A percentile compares a stretch with the other conserved stretches of the same genome.
Conservation (phyloP, 1,284 basidiomycete genomes). For the Mycena sp. region DNA sequence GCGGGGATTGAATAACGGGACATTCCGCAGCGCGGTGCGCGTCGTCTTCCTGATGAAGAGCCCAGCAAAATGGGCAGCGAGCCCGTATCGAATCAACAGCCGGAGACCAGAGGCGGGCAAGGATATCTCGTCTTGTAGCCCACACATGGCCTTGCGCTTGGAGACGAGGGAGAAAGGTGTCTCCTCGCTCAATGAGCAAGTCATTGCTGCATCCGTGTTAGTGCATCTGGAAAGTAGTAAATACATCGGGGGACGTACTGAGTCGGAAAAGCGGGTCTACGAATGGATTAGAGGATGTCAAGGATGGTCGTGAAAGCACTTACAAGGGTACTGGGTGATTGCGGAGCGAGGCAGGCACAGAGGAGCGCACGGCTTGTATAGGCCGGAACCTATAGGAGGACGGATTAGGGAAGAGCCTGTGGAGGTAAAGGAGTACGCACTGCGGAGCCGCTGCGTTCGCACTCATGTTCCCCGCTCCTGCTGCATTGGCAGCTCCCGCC, state of each 20-base stretch:
- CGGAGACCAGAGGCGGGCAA: no score
- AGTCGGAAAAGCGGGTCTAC: neutral
- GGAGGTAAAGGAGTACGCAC: neutral
- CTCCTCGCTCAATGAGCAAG: neutral
- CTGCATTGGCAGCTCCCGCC: no score
- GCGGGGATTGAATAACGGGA: neutral
- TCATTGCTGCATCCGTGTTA: neutral
- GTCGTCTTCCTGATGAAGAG: neutral
- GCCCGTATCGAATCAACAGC: neutral
- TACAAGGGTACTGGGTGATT: no score
- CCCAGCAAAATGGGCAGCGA: neutral
- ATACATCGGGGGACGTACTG: neutral
- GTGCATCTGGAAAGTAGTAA: neutral
- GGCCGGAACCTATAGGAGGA: no score
- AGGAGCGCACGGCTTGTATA: no score
- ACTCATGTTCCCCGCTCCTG: no score
- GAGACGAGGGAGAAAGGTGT: neutral
- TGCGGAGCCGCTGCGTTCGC: neutral
- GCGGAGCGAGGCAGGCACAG: no score
- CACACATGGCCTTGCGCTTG: neutral
- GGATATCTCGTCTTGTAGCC: neutral
- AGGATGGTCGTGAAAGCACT: neutral
- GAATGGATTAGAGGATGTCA: neutral
- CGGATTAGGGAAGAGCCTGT: neutral
- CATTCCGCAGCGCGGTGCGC: neutral